Evolutionary conservation across 2,329 filamentous ascomycete genomes (phyloP), one percentile per base, ranked within the genome.

Genomic region (Pestalotiopsis sp.): DNA sequence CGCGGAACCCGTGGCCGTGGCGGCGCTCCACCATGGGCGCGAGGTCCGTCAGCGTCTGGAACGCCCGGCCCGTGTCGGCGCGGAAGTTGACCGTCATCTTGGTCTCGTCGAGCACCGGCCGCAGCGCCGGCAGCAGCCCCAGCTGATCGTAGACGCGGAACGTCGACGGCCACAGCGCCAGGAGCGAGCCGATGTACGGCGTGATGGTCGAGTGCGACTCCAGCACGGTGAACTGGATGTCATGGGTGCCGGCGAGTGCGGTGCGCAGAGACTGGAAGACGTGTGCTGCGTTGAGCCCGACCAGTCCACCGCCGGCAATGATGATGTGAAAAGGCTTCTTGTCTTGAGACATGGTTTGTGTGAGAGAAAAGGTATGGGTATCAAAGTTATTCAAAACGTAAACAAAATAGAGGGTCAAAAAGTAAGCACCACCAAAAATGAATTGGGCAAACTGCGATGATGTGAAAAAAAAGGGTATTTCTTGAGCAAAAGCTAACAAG

Each of bases 71-170:
- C 17, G 44, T 56, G 13, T 66, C 64, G 55, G 64, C 64, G 30
- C 35, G 52, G 55, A 66, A 66, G 20, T 20, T 58, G 55, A 58
- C 35, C 17, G 35, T 44, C 24, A 4, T 38, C 10, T 39, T 17
- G n/a, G 35, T 52, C 22, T 35, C 57, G 14, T 60, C 40, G 17
- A 52, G 20, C 35, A 66, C 22, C 7, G 22, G 22, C 56, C 24
- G 5, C 22, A 66, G 24, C 5, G 56, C 22, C 22, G 38, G 14
- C 56, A 61, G 56, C 38, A 66, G 39, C 3, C 65, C 56, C 22
- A 66, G 38, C 40, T 66, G 65, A 22, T 66, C 65, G 65, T 52
- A 56, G 22, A 66, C 40, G 14, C 65, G 65, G 38, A 62, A 60
- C n/a, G 58, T 55, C 10, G 56, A 44, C 14, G 65, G 56, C n/a